phyloP scores from a whole-genome alignment of 2,329 filamentous ascomycete genomes.

The Fonsecaea pedrosoi region DNA sequence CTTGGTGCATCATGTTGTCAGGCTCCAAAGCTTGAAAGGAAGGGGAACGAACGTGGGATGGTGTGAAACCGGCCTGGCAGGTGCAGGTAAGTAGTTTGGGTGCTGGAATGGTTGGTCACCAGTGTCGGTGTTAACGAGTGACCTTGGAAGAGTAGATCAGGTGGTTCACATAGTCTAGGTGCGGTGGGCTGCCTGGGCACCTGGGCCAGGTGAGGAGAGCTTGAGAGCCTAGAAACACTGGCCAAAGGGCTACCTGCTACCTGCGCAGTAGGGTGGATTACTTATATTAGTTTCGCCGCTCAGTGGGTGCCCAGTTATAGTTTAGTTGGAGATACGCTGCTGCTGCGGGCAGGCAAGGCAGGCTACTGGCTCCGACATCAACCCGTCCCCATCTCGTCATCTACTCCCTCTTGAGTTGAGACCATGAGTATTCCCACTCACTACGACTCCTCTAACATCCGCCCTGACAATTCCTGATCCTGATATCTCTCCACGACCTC shows the following conservation, averaged over 20 bases:
- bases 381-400: slow-evolving; percentile 13
- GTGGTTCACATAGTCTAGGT: slow-evolving; percentile 9
- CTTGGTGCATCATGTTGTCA: slow-evolving; percentile 8
- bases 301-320: slow-evolving; percentile 11
- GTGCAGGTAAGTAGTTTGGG: background rate
- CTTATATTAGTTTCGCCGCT: background rate
- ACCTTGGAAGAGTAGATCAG: slow-evolving; percentile 16
- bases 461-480: background rate
- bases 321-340: slow-evolving; percentile 13
- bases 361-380: slow-evolving; percentile 20
- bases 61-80: slow-evolving; percentile 21
- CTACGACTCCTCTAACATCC: slow-evolving; percentile 4
- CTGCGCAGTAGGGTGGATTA: background rate
- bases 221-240: slow-evolving; percentile 4
- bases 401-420: slow-evolving; percentile 5
- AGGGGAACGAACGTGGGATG: slow-evolving; percentile 6
- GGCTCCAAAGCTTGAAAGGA: slow-evolving; percentile 14
- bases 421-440: slow-evolving; percentile 14
- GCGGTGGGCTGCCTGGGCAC: slow-evolving; percentile 8
- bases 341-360: background rate
- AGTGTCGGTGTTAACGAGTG: slow-evolving; percentile 2
- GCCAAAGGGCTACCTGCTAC: background rate
- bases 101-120: slow-evolving; percentile 12
- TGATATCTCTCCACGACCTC: slow-evolving; percentile 2
- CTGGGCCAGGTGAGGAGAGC: slow-evolving; percentile 1